Percentiles rank a stretch among this genome's conserved stretches.
phyloP scores from a whole-genome alignment of 306 rosid species.

The Astragalus glycyphyllos region DNA sequence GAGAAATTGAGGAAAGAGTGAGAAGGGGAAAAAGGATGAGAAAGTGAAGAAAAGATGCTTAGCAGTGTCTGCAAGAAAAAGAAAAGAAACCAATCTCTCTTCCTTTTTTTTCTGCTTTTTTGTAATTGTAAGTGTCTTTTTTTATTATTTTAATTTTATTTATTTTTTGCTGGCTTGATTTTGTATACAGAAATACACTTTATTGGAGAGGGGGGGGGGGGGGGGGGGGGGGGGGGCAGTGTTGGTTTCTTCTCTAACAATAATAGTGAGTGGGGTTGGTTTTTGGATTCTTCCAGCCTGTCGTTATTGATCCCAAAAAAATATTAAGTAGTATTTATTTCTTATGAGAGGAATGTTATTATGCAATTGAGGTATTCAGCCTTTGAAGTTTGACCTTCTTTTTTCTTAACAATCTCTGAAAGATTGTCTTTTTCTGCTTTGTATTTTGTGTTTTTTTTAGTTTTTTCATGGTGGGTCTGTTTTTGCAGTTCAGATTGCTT shows the following conservation, averaged over 20 bases:
- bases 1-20: constrained; percentile 44
- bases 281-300: constrained; percentile 93
- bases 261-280: constrained; percentile 71
- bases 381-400: constrained; percentile 66
- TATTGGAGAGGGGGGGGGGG: constrained; percentile 56
- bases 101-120: constrained; percentile 70
- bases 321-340: constrained; percentile 38
- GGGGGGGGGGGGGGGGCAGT: constrained; percentile 52
- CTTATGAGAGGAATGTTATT: constrained; percentile 35
- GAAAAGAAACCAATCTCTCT: constrained; percentile 44
- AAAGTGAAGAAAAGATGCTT: constrained; percentile 82
- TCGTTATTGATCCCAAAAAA: constrained; percentile 60
- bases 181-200: constrained; percentile 52
- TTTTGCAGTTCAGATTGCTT: neutral
- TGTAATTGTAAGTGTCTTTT: constrained; percentile 59
- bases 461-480: constrained; percentile 40
- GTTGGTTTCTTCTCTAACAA: constrained; percentile 56
- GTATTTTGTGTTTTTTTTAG: constrained; percentile 31
- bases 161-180: constrained; percentile 36
- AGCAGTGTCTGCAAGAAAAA: constrained; percentile 71
- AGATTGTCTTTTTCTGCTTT: constrained; percentile 50
- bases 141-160: neutral
- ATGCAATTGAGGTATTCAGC: constrained; percentile 35
- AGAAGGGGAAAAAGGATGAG: constrained; percentile 41
- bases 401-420: constrained; percentile 56